Percentiles rank a stretch among this genome's conserved stretches.
These are phyloP conservation scores for Neurospora sp. DNA, from an alignment of 2,329 filamentous ascomycete genomes.

Conservation along the genomic window DNA sequence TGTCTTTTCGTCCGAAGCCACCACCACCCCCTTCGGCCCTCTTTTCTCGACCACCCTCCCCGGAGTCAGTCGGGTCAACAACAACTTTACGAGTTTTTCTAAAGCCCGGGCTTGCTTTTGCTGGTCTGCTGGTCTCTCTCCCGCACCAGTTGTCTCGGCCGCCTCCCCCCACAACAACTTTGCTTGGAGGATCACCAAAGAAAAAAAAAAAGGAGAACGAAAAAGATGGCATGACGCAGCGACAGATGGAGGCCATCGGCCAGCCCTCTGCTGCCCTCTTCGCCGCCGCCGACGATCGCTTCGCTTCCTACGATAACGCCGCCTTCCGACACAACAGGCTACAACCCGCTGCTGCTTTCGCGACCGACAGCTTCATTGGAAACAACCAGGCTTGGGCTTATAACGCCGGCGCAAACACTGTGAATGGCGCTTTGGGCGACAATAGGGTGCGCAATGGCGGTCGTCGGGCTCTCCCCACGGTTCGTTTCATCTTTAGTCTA, in stretches of 20 bases:
- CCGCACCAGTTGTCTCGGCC: conserved; percentile 11
- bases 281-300: conserved; percentile 18
- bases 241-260: conserved; percentile 20
- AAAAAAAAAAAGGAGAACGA: background rate
- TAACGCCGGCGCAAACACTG: conserved; percentile 21
- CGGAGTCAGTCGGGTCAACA: background rate
- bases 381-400: conserved; percentile 22
- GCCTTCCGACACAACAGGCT: conserved; percentile 18
- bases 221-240: conserved; percentile 19
- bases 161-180: background rate
- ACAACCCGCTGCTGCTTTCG: conserved; percentile 16
- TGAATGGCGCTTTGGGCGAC: conserved; percentile 19
- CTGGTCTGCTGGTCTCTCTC: conserved; percentile 9
- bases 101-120: background rate
- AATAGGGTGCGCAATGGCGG: conserved; percentile 16
- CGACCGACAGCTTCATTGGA: conserved; percentile 17
- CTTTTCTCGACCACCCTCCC: background rate
- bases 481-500: conserved; percentile 6
- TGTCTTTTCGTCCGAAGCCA: background rate
- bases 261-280: conserved; percentile 17
- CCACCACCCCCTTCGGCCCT: background rate
- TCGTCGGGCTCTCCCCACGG: conserved; percentile 15
- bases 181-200: background rate
- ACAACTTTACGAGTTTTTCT: background rate
- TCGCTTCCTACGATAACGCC: conserved; percentile 20